phyloP scores from a whole-genome alignment of 1,284 basidiomycete genomes.

The Leccinum olivaceoglutinosum region DNA sequence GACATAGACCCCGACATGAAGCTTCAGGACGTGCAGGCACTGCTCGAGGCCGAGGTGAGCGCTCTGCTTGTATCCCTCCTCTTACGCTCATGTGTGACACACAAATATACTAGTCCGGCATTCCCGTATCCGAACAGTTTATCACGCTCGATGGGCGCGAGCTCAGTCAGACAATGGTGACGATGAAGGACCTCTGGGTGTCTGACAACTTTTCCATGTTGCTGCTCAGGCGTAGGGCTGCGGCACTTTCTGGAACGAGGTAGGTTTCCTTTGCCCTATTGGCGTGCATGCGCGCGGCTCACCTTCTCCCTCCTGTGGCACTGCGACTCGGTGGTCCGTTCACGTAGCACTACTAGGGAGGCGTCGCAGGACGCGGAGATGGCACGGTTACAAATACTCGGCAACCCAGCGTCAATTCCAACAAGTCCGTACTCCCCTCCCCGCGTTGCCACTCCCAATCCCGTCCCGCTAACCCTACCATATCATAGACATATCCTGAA shows the following conservation, averaged over 20 bases:
- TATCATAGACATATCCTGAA: conserved; percentile 75
- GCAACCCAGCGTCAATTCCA: conserved; percentile 76
- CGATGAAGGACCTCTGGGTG: conserved; percentile 61
- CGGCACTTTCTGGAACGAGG: conserved; percentile 51
- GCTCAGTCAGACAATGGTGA: conserved; percentile 56
- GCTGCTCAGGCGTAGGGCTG: conserved; percentile 57
- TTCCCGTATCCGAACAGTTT: conserved; percentile 65
- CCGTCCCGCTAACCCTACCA: not conserved
- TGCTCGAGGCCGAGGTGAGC: conserved; percentile 85
- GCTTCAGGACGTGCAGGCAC: conserved; percentile 82
- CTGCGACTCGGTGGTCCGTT: not conserved
- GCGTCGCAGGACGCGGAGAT: conserved; percentile 82
- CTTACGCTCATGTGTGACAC: not conserved
- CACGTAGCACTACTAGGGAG: conserved; percentile 33
- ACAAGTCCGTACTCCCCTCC: conserved; percentile 39
- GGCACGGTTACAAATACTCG: conserved; percentile 84
- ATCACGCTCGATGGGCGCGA: conserved; percentile 64
- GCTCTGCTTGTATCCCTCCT: not conserved
- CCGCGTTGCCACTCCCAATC: not conserved
- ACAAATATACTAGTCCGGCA: conserved; percentile 48
- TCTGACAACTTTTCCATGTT: conserved; percentile 56
- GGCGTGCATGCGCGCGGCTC: not conserved
- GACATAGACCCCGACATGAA: conserved; percentile 88
- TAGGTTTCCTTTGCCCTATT: conserved; percentile 29
- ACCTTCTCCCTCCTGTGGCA: not conserved